Percentiles rank a stretch among this genome's conserved stretches.
Conservation (phyloP, 306 rosid genomes). For the Gleditsia sinensis region DNA sequence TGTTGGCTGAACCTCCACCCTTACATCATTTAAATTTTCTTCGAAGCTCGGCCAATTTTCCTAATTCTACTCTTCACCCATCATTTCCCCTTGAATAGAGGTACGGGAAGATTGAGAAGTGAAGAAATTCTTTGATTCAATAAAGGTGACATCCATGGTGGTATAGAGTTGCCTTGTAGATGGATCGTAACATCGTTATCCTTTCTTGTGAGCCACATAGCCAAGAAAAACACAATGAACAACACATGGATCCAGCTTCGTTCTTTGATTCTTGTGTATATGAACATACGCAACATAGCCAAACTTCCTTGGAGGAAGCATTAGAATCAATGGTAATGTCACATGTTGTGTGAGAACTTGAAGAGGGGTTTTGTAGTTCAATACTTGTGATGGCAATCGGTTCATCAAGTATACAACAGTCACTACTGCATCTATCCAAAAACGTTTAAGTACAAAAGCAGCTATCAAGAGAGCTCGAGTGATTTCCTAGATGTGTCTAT, state of each 20-base stretch:
- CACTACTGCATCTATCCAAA: background rate
- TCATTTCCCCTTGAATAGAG: slow-evolving; percentile 32
- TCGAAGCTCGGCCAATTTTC: too few relatives aligned
- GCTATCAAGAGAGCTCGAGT: background rate
- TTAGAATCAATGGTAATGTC: background rate
- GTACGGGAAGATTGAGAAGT: background rate
- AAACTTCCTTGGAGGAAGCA: background rate
- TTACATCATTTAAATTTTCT: too few relatives aligned
- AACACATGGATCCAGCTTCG: slow-evolving; percentile 10
- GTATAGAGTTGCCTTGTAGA: background rate
- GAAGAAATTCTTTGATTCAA: background rate
- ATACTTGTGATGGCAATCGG: background rate
- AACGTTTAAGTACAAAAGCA: background rate
- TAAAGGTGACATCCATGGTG: slow-evolving; percentile 23
- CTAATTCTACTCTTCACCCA: background rate
- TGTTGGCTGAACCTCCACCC: too few relatives aligned
- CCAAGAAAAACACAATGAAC: background rate
- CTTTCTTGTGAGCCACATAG: background rate
- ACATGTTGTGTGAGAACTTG: background rate
- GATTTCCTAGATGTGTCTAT: background rate
- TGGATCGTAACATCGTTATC: background rate
- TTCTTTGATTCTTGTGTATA: background rate
- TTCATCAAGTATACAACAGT: background rate
- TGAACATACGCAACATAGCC: background rate
- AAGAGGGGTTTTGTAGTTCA: too few relatives aligned